These are phyloP conservation scores for Colletotrichum lini DNA, from an alignment of 2,329 filamentous ascomycete genomes.

Conservation along the genomic window DNA sequence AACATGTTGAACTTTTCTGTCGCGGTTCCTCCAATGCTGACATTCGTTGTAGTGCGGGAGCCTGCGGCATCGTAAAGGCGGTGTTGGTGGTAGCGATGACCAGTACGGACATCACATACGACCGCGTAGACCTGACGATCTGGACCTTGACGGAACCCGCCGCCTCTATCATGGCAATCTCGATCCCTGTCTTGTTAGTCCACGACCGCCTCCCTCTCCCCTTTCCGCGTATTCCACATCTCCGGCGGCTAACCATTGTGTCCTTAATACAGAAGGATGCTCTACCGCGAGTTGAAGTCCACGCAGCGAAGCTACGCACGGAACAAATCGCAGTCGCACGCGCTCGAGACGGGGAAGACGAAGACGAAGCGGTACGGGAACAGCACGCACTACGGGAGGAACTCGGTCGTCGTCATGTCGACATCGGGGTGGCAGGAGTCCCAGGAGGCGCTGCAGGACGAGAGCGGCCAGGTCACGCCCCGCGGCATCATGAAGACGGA, in stretches of 20 bases:
- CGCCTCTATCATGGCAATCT: slow-evolving; percentile 55
- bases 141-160: slow-evolving; percentile 54
- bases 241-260: not conserved
- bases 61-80: slow-evolving; percentile 52
- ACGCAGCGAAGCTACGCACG: slow-evolving; percentile 48
- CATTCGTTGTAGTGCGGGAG: slow-evolving; percentile 47
- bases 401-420: slow-evolving; percentile 52
- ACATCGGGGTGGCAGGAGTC: slow-evolving; percentile 51
- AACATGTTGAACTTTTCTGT: not conserved
- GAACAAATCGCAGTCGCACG: slow-evolving; percentile 43
- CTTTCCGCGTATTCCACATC: not conserved
- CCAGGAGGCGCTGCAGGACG: slow-evolving; percentile 50
- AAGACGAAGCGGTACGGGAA: slow-evolving; percentile 43
- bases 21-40: not conserved
- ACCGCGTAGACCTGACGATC: slow-evolving; percentile 53
- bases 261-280: slow-evolving; percentile 48
- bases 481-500: slow-evolving; percentile 50
- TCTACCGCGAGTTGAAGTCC: slow-evolving; percentile 52
- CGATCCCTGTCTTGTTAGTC: slow-evolving; percentile 52
- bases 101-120: slow-evolving; percentile 52
- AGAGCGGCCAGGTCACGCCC: slow-evolving; percentile 26
- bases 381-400: slow-evolving; percentile 48
- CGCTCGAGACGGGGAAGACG: slow-evolving; percentile 30
- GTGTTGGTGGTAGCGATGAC: slow-evolving; percentile 51
- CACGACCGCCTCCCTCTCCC: rapidly evolving